These are phyloP conservation scores for Claviceps humidiphila DNA, from an alignment of 2,329 filamentous ascomycete species.

Conservation along the genomic window DNA sequence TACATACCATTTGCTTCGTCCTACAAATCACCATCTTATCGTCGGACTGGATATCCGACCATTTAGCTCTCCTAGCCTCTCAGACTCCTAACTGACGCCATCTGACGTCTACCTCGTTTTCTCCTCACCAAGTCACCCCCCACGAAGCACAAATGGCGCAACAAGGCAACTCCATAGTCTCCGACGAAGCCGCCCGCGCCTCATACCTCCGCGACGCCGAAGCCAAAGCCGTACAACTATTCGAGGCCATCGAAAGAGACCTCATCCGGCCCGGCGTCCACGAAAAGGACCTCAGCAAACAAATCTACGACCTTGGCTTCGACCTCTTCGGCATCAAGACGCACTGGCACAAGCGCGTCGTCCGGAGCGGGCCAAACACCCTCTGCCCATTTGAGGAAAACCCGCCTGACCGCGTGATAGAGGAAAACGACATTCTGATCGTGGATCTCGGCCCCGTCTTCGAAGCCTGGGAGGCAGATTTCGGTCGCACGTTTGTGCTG, in stretches of 20 bases:
- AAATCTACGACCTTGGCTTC: constrained; percentile 26
- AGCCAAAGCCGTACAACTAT: constrained; percentile 30
- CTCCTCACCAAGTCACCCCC: too few relatives aligned
- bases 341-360: constrained; percentile 40
- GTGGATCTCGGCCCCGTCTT: constrained; percentile 40
- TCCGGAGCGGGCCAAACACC: constrained; percentile 36
- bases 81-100: too few relatives aligned
- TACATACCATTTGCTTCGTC: too few relatives aligned
- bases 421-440: constrained; percentile 35
- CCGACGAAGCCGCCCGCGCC: constrained; percentile 1
- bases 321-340: constrained; percentile 25
- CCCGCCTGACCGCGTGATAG: constrained; percentile 33
- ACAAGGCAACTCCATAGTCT: neutral
- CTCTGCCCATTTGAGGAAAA: constrained; percentile 33
- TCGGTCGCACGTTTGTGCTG: constrained; percentile 38
- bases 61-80: too few relatives aligned
- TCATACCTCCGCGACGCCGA: constrained; percentile 28
- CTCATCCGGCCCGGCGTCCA: constrained; percentile 33
- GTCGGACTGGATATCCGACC: too few relatives aligned
- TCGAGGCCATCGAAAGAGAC: constrained; percentile 31
- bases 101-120: too few relatives aligned
- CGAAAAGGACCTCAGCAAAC: constrained; percentile 32
- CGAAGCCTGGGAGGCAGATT: constrained; percentile 39
- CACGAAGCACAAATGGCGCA: neutral
- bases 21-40: too few relatives aligned